Conservation (phyloP, 257 asterid species). For the Salvia hispanica region DNA sequence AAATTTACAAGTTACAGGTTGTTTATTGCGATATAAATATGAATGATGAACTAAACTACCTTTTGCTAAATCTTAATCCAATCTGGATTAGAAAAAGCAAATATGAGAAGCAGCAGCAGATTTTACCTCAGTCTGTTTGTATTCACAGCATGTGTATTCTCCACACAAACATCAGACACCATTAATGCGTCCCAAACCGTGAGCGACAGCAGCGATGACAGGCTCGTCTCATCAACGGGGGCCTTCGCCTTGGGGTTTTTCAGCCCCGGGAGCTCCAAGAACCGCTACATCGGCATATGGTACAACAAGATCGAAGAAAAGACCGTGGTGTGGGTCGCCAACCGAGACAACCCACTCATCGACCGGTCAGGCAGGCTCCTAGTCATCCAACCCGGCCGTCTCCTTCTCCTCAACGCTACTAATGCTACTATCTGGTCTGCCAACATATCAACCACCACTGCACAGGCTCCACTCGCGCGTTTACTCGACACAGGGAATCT, state of each 20-base stretch:
- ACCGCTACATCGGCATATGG: constrained; percentile 52
- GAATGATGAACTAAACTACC: too few relatives aligned
- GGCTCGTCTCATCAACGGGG: constrained; percentile 43
- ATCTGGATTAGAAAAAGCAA: too few relatives aligned
- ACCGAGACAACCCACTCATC: constrained; percentile 37
- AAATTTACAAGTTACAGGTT: too few relatives aligned
- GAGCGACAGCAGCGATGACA: constrained; percentile 34
- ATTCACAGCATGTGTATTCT: background rate
- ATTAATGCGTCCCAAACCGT: constrained; percentile 12
- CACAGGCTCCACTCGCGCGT: too few relatives aligned
- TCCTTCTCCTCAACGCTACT: constrained; percentile 36
- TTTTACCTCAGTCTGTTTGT: background rate
- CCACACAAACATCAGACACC: background rate
- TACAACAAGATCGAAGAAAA: constrained; percentile 34
- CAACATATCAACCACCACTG: too few relatives aligned
- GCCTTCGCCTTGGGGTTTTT: constrained; percentile 33
- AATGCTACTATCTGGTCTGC: background rate
- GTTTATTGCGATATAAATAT: too few relatives aligned
- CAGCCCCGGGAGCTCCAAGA: background rate
- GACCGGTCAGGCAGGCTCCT: constrained; percentile 33
- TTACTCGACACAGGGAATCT: background rate
- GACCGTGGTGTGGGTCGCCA: constrained; percentile 55
- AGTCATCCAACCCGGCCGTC: constrained; percentile 28
- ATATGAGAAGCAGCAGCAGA: background rate
- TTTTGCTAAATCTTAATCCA: too few relatives aligned